Percentiles rank a stretch among this genome's conserved stretches.
Evolutionary conservation across 2,329 filamentous ascomycete genomes (phyloP).

Genomic region (Trichoderma atrobrunneum): DNA sequence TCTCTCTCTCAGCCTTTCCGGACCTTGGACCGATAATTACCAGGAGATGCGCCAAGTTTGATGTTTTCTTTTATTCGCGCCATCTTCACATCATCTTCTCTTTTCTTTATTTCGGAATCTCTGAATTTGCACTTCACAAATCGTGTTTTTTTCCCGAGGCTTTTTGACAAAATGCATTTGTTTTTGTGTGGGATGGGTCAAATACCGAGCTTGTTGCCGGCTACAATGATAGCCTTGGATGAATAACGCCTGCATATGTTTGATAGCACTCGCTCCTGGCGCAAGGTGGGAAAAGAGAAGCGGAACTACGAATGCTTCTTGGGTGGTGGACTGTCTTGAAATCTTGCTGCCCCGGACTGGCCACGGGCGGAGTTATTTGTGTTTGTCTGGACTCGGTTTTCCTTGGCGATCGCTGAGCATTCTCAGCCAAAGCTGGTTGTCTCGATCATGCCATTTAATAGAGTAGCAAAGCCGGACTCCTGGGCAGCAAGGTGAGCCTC

Average conservation of each 20-base stretch:
- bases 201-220: constrained; percentile 24
- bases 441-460: constrained; percentile 26
- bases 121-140: background rate
- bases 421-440: constrained; percentile 22
- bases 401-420: constrained; percentile 22
- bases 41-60: constrained; percentile 16
- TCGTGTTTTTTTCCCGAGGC: constrained; percentile 14
- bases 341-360: constrained; percentile 37
- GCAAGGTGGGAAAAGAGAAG: constrained; percentile 32
- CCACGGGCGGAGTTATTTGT: constrained; percentile 30
- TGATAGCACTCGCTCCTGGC: constrained; percentile 27
- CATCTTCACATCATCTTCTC: background rate
- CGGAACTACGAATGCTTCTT: constrained; percentile 23
- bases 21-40: constrained; percentile 14
- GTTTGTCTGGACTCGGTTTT: constrained; percentile 32
- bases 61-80: constrained; percentile 1
- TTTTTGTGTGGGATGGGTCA: constrained; percentile 26
- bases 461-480: constrained; percentile 37
- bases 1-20: constrained; percentile 1
- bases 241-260: constrained; percentile 36
- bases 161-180: constrained; percentile 13
- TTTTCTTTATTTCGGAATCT: background rate
- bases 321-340: constrained; percentile 24
- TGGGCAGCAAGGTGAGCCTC: constrained; percentile 54
- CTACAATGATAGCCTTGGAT: constrained; percentile 30